A percentile compares a stretch with the other conserved stretches of the same genome.
phyloP scores from a whole-genome alignment of 2,329 filamentous ascomycete species.

The Atkinsonella hypoxylon region DNA sequence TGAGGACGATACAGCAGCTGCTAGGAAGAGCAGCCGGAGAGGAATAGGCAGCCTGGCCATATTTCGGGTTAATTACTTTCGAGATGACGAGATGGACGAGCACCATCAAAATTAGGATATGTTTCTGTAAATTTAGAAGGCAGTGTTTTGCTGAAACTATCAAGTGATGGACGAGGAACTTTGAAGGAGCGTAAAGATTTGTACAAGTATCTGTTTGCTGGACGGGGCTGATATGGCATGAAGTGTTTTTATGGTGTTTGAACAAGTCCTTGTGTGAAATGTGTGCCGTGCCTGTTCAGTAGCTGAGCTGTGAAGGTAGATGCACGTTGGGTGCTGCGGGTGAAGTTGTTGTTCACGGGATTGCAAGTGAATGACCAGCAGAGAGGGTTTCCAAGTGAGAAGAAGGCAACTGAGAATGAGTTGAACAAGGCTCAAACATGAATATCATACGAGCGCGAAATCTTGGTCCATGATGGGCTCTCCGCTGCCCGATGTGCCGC shows the following conservation, averaged over 20 bases:
- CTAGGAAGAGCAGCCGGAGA: conserved; percentile 8
- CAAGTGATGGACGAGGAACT: background rate
- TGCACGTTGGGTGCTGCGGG: background rate
- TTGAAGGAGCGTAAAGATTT: background rate
- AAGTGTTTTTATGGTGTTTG: background rate
- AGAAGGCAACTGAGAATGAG: background rate
- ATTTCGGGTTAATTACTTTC: background rate
- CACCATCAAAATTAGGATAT: background rate
- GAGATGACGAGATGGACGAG: background rate
- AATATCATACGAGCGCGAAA: background rate
- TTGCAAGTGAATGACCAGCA: background rate
- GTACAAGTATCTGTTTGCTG: background rate
- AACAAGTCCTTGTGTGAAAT: background rate
- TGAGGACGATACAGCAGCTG: conserved; percentile 5
- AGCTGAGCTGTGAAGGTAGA: background rate
- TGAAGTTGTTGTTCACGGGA: background rate
- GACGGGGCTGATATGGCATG: background rate
- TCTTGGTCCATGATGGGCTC: background rate
- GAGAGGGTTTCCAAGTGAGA: background rate
- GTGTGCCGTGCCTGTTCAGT: background rate
- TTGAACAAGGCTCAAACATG: background rate
- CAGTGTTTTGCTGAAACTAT: too few relatives aligned
- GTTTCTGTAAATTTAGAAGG: too few relatives aligned
- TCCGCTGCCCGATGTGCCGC: background rate
- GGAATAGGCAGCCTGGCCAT: conserved; percentile 4